Base-by-base conservation (phyloP, 441 rosid genomes). In the Populus hybrid region DNA sequence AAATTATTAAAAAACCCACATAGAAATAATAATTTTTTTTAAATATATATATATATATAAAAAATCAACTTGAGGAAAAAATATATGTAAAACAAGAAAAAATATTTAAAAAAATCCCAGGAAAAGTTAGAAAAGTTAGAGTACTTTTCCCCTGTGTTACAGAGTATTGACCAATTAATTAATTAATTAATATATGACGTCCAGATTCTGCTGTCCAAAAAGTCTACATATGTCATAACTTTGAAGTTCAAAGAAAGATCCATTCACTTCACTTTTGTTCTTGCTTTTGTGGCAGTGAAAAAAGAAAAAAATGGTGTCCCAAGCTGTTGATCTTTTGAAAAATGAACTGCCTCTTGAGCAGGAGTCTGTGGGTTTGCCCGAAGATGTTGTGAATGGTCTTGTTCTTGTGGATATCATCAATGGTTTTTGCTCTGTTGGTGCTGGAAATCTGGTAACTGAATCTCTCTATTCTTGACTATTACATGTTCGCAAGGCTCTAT, bases 401-500 rank as follows among this genome's bases (percentile, higher is more conserved):
- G 88, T 92, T 79, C 87, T 92, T 80, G 92, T 94, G 36, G 95
- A 89, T 79, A 73, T 92, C 59, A 90, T 90, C 76, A 92, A 90
- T 81, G 95, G 94, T 21, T 89, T 92, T 77, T 93, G 97, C 80
- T 87, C 91, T 3, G 86, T 88, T 59, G 92, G 97, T 67, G 88
- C 92, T 64, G 94, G 98, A 66, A 88, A 86, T 79, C 76, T 92
- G 93, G 92, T 88, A 78, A 69, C 7, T 64, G 36, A 40, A 53
- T 53, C 61, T 53, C 21, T 53, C 61, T 18, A 2, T 53, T 53
- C 61, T 53, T 46, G 16, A 46, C 57, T 6, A 46, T 46, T 40
- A 42, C 1, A 46, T 4, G 6, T 46, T 46, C 57, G 12, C 20
- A 46, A 12, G 57, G 18, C 20, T 14, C 18, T 14, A 4, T 46